A percentile compares a stretch with the other conserved stretches of the same genome.
Conservation (phyloP, 352 stramenopile genomes). For the Pythium chondricola region DNA sequence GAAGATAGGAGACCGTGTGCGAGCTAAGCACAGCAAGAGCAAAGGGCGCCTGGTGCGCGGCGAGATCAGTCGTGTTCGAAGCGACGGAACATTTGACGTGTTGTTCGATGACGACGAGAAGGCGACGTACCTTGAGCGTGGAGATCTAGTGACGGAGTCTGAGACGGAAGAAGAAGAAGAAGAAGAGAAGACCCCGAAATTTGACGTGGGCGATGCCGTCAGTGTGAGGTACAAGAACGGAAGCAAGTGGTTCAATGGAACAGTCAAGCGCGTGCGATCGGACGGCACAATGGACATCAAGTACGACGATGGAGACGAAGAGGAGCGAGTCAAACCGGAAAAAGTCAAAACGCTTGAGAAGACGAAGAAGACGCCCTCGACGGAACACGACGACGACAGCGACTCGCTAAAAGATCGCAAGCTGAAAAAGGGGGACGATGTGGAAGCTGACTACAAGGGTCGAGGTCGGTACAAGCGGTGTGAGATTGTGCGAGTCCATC, state of each 20-base stretch:
- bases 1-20: neutral
- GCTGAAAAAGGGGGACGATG: constrained; percentile 28
- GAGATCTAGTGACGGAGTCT: neutral
- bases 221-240: constrained; percentile 26
- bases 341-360: constrained; percentile 12
- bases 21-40: constrained; percentile 8
- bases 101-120: constrained; percentile 59
- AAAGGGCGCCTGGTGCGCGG: constrained; percentile 10
- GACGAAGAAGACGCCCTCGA: constrained; percentile 1
- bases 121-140: constrained; percentile 37
- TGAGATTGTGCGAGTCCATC: constrained; percentile 36
- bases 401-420: neutral
- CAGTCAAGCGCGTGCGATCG: constrained; percentile 48
- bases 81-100: constrained; percentile 59
- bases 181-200: neutral
- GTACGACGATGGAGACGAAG: constrained; percentile 43
- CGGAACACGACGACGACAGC: constrained; percentile 14
- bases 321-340: constrained; percentile 28
- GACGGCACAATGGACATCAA: constrained; percentile 47
- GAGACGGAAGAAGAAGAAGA: neutral
- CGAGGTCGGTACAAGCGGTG: constrained; percentile 35
- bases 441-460: constrained; percentile 42
- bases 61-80: constrained; percentile 32
- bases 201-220: constrained; percentile 12
- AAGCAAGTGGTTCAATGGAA: constrained; percentile 43